Evolutionary conservation across 768 basidiomycete species (phyloP), one percentile per base, ranked within the genome.

Genomic region (Suillus decipiens): DNA sequence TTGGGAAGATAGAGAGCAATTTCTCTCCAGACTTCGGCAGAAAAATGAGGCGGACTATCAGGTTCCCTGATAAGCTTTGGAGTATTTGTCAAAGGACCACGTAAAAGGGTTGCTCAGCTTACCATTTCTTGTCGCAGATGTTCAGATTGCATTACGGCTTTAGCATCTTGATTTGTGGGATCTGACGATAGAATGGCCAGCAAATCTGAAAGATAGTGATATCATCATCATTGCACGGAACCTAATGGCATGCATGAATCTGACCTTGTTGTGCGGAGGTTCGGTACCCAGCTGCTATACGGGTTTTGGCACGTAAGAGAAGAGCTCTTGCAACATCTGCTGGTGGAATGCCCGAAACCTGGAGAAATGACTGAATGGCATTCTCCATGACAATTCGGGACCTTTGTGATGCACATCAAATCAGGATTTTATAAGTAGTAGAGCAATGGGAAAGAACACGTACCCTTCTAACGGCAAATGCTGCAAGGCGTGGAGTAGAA

Each of bases 401-500:
- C 28, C 28, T 73, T 65, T 63, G 28, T 33, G 47, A 19, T 42
- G 43, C n/a, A 39, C 28, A 47, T 37, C n/a, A 33, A 48, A 0
- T 3, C 24, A 34, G 66, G 34, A 70, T 63, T 24, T 45, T 7
- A 48, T 24, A 7, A 48, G 47, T 14, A 24, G 14, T 48, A 24
- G 59, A 24, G 28, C 3, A 28, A 28, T 28, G 28, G 28, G 28
- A 28, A 3, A 61, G 41, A 36, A 5, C 6, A 74, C 84, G 43
- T 71, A 89, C 87, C 87, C 82, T 63, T 93, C 88, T 55, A 82
- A 79, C 61, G 88, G 86, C 64, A 96, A 85, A 69, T 89, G 89
- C 67, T 89, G 87, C 82, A 95, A 86, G 22, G 92, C 93, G 67
- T 90, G 87, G 56, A 94, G 73, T 60, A 93, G 77, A 43, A 90